A percentile compares a stretch with the other conserved stretches of the same genome.
phyloP scores from a whole-genome alignment of 257 asterid genomes.

The Solanum pennellii region DNA sequence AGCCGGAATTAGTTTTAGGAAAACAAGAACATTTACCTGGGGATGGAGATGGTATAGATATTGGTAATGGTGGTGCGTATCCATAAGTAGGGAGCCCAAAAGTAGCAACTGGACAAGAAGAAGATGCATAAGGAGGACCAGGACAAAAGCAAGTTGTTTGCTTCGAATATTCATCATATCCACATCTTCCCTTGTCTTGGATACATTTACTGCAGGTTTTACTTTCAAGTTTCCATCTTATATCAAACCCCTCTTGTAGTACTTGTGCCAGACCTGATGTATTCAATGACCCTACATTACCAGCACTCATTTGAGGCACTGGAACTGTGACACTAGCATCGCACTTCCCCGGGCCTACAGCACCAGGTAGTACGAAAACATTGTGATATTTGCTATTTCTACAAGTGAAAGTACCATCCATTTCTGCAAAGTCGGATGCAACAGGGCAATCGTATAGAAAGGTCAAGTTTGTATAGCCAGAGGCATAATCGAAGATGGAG shows the following conservation, averaged over 20 bases:
- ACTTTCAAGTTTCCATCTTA: slow-evolving; percentile 39
- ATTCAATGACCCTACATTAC: background rate
- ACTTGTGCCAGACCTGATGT: slow-evolving; percentile 13
- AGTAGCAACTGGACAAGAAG: slow-evolving; percentile 18
- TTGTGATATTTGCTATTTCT: background rate
- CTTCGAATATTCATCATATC: slow-evolving; percentile 15
- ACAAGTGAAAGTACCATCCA: slow-evolving; percentile 11
- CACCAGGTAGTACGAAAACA: slow-evolving; percentile 30
- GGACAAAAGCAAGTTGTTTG: slow-evolving; percentile 47
- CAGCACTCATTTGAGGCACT: slow-evolving; percentile 11
- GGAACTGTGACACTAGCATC: slow-evolving; percentile 39
- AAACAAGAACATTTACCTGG: slow-evolving; percentile 6
- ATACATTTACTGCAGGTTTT: slow-evolving; percentile 33
- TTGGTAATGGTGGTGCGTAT: slow-evolving; percentile 5
- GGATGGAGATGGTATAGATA: background rate
- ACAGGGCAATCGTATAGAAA: slow-evolving; percentile 48
- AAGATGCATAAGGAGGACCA: slow-evolving; percentile 16
- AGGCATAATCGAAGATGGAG: slow-evolving; percentile 29
- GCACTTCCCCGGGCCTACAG: slow-evolving; percentile 32
- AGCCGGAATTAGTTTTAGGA: background rate
- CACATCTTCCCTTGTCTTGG: slow-evolving; percentile 46
- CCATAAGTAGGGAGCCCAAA: background rate
- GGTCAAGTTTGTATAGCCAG: slow-evolving; percentile 31
- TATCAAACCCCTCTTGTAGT: slow-evolving; percentile 36
- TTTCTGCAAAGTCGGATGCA: background rate